Percentiles rank a stretch among this genome's conserved stretches.
These are phyloP conservation scores for Candida sp. DNA, from an alignment of 1,139 yeast genomes.

Conservation along the genomic window DNA sequence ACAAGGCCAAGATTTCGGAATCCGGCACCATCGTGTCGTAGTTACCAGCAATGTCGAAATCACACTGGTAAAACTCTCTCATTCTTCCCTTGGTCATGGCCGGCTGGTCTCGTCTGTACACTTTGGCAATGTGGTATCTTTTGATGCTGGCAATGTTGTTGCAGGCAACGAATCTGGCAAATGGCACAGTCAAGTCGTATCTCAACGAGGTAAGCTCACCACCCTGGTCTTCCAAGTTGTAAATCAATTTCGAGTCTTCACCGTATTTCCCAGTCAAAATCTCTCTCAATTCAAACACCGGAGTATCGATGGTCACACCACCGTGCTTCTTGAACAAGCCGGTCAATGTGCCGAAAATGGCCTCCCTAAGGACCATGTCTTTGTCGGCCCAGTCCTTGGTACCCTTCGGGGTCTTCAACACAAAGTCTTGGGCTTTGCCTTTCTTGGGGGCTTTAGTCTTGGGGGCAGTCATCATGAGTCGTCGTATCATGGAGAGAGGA, in stretches of 20 bases:
- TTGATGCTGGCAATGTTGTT: constrained; percentile 89
- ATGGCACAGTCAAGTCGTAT: constrained; percentile 97
- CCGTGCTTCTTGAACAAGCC: constrained; percentile 91
- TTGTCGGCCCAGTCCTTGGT: constrained; percentile 99
- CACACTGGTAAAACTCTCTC: constrained; percentile 99
- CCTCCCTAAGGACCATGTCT: constrained; percentile 95
- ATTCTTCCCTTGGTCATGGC: constrained; percentile 99
- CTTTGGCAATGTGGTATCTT: constrained; percentile 97
- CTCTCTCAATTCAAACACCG: constrained; percentile 95
- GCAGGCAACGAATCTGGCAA: constrained; percentile 96
- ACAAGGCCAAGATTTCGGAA: constrained; percentile 80
- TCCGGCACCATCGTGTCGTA: constrained; percentile 97
- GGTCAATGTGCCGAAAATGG: constrained; percentile 75
- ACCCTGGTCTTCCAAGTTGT: constrained; percentile 97
- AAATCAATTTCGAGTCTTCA: constrained; percentile 95
- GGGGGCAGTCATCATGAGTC: background rate
- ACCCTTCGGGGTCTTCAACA: constrained; percentile 95
- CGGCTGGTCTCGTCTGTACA: constrained; percentile 98
- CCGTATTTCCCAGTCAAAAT: constrained; percentile 97
- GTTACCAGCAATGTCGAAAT: constrained; percentile 92
- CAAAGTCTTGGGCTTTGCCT: constrained; percentile 50
- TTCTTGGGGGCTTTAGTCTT: constrained; percentile 21
- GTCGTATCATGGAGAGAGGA: constrained; percentile 1
- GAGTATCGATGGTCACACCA: constrained; percentile 97
- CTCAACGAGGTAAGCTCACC: constrained; percentile 96